phyloP scores from a whole-genome alignment of 1,284 basidiomycete genomes.

The Pseudozyma hubeiensis region DNA sequence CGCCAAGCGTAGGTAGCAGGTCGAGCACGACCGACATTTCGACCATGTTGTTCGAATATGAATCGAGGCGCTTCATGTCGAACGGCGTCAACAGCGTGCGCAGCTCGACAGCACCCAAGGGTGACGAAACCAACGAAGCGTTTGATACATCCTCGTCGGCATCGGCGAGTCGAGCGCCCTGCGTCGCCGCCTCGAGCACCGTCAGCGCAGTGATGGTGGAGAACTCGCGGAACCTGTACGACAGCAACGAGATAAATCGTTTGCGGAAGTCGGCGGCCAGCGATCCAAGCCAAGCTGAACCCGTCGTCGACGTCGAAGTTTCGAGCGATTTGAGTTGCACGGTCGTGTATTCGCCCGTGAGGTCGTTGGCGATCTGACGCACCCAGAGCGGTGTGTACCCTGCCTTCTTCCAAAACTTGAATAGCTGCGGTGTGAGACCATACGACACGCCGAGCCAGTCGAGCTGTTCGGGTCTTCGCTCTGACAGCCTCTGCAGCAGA shows the following conservation, averaged over 20 bases:
- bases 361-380: constrained; percentile 90
- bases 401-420: constrained; percentile 96
- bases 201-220: constrained; percentile 86
- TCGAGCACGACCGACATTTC: constrained; percentile 97
- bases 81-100: constrained; percentile 84
- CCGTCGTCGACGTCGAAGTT: constrained; percentile 65
- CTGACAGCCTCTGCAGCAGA: constrained; percentile 87
- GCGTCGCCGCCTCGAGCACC: constrained; percentile 84
- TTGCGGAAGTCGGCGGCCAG: constrained; percentile 94
- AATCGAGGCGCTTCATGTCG: constrained; percentile 93
- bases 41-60: constrained; percentile 94
- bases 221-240: constrained; percentile 95
- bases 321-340: constrained; percentile 81
- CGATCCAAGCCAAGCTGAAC: constrained; percentile 83
- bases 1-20: constrained; percentile 82
- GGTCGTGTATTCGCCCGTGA: constrained; percentile 96
- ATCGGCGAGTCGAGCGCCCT: constrained; percentile 71
- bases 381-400: constrained; percentile 92
- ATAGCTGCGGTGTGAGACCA: constrained; percentile 86
- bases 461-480: constrained; percentile 87
- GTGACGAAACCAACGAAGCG: constrained; percentile 13
- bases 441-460: constrained; percentile 98
- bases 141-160: constrained; percentile 16
- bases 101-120: constrained; percentile 76
- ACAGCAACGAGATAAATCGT: constrained; percentile 88